These are phyloP conservation scores for Arabidopsis thaliana DNA, from an alignment of 345 rosid genomes.

Conservation along the genomic window TAIR10.1 NC_003075.7:12230501-12231000, in stretches of 20 bases:
- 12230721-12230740: constrained; percentile 7
- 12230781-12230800: constrained; percentile 54
- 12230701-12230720: background rate
- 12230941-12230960: constrained; percentile 80
- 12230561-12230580: constrained; percentile 59
- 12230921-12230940: constrained; percentile 63
- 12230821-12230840: constrained; percentile 51
- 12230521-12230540: constrained; percentile 73
- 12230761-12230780: constrained; percentile 56
- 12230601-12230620: constrained; percentile 62
- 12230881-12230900: background rate
- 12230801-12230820: constrained; percentile 56
- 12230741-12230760: constrained; percentile 51
- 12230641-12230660: constrained; percentile 57
- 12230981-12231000: constrained; percentile 47
- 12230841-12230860: background rate
- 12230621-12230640: constrained; percentile 50
- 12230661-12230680: constrained; percentile 56
- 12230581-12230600: constrained; percentile 63
- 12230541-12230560: constrained; percentile 62
- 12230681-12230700: constrained; percentile 38
- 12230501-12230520: background rate
- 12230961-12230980: constrained; percentile 59
- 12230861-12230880: background rate
- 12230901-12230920: constrained; percentile 49